Conservation (phyloP, 2,329 filamentous ascomycete species). For the Emericellopsis cladophorae region DNA sequence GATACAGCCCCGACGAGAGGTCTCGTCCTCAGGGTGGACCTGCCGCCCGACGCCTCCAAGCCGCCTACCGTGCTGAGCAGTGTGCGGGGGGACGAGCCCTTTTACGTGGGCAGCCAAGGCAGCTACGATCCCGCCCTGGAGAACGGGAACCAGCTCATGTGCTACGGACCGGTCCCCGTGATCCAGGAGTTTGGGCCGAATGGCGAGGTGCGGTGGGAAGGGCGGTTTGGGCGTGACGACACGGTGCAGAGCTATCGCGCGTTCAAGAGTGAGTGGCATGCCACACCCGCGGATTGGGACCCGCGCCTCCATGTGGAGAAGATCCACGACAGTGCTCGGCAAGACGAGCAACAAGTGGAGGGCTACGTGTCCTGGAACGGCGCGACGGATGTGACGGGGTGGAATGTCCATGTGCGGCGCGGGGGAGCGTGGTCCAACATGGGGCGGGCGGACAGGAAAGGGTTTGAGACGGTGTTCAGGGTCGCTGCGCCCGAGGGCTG, state of each 20-base stretch:
- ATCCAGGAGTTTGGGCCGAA: slow-evolving; percentile 11
- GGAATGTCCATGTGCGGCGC: slow-evolving; percentile 8
- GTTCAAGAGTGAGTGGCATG: slow-evolving; percentile 11
- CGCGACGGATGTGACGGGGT: slow-evolving; percentile 10
- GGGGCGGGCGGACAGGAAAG: slow-evolving; percentile 3
- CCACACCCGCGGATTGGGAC: slow-evolving; percentile 6
- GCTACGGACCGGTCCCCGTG: slow-evolving; percentile 10
- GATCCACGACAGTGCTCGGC: neutral
- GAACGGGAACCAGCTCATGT: slow-evolving; percentile 11
- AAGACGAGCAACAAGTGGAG: neutral
- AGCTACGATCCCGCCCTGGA: slow-evolving; percentile 7
- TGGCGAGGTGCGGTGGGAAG: slow-evolving; percentile 10
- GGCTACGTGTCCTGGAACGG: slow-evolving; percentile 14
- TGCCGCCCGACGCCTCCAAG: slow-evolving; percentile 5
- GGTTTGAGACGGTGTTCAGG: slow-evolving; percentile 13
- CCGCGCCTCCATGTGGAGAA: slow-evolving; percentile 5
- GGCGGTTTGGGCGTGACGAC: slow-evolving; percentile 9
- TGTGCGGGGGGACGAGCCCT: neutral
- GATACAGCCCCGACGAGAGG: slow-evolving; percentile 4
- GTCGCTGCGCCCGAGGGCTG: slow-evolving; percentile 5
- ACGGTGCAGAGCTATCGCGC: slow-evolving; percentile 10
- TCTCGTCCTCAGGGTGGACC: slow-evolving; percentile 5
- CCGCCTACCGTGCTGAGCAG: slow-evolving; percentile 5
- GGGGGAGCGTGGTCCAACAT: neutral
- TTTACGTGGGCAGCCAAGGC: slow-evolving; percentile 6